A percentile compares a stretch with the other conserved stretches of the same genome.
These are phyloP conservation scores for Cyclanthera cordifolia DNA, from an alignment of 306 rosid species.

Conservation along the genomic window DNA sequence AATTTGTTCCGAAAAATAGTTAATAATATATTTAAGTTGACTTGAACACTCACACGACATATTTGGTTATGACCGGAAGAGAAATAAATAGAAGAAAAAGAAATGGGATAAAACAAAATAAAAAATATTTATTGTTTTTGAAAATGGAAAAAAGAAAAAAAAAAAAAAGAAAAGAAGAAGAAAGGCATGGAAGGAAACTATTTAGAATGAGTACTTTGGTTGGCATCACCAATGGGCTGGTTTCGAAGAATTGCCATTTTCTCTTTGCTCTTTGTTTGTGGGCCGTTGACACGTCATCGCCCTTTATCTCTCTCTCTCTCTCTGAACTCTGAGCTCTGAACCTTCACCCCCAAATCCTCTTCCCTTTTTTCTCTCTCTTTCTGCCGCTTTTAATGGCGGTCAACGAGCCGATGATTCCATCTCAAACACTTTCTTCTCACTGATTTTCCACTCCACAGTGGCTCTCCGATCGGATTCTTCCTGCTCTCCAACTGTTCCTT, in stretches of 20 bases:
- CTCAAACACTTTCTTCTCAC: not conserved
- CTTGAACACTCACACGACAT: too few relatives aligned
- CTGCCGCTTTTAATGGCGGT: conserved; percentile 33
- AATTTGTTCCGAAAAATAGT: too few relatives aligned
- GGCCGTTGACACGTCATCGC: conserved; percentile 10
- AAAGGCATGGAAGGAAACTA: not conserved
- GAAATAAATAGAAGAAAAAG: too few relatives aligned
- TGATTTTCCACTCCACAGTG: not conserved
- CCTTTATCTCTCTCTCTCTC: not conserved
- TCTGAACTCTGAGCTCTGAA: not conserved
- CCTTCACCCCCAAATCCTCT: not conserved
- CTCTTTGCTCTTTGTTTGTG: not conserved
- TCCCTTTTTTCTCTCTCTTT: not conserved
- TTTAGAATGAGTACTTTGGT: not conserved
- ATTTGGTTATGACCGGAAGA: too few relatives aligned
- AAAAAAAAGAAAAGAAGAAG: too few relatives aligned
- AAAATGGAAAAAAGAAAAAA: too few relatives aligned
- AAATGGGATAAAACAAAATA: too few relatives aligned
- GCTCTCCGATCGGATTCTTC: not conserved
- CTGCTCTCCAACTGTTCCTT: not conserved
- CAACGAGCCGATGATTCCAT: conserved; percentile 29
- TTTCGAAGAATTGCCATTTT: not conserved
- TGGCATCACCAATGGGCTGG: conserved; percentile 12
- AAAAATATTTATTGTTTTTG: too few relatives aligned
- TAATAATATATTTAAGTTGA: too few relatives aligned